phyloP scores from a whole-genome alignment of 441 rosid genomes.

The Pelargonium fulgidum region DNA sequence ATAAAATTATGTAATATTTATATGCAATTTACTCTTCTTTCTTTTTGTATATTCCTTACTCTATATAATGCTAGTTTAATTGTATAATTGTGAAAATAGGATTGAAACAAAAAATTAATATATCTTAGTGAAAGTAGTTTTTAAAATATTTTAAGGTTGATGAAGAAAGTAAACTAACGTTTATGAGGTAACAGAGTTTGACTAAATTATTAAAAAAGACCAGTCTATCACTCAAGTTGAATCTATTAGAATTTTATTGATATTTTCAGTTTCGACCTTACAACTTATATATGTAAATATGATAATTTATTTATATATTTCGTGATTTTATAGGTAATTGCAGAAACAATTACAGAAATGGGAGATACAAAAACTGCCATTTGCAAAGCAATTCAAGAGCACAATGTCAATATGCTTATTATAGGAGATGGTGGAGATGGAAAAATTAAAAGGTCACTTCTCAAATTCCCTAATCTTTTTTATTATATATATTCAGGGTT shows the following conservation, averaged over 20 bases:
- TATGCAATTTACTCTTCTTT: too few relatives aligned
- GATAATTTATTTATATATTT: background rate
- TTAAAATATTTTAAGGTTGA: too few relatives aligned
- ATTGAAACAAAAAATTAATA: too few relatives aligned
- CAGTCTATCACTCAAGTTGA: background rate
- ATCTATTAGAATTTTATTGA: background rate
- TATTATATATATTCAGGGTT: background rate
- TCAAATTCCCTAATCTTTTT: background rate
- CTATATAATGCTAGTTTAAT: too few relatives aligned
- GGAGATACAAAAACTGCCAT: slow-evolving; percentile 31
- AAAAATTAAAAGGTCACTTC: slow-evolving; percentile 27
- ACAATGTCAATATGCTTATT: slow-evolving; percentile 27
- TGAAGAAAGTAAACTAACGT: too few relatives aligned
- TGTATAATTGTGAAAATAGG: too few relatives aligned
- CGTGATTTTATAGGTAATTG: slow-evolving; percentile 28
- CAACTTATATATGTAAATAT: background rate
- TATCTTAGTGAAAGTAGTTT: too few relatives aligned
- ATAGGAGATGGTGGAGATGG: slow-evolving; percentile 21
- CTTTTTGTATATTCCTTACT: too few relatives aligned
- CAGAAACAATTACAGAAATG: slow-evolving; percentile 26
- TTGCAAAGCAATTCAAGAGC: slow-evolving; percentile 26
- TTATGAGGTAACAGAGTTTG: too few relatives aligned
- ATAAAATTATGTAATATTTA: too few relatives aligned
- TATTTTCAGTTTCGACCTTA: background rate
- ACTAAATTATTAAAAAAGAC: too few relatives aligned